Conservation (phyloP, 2,329 filamentous ascomycete species). For the Colletotrichum australisinense region DNA sequence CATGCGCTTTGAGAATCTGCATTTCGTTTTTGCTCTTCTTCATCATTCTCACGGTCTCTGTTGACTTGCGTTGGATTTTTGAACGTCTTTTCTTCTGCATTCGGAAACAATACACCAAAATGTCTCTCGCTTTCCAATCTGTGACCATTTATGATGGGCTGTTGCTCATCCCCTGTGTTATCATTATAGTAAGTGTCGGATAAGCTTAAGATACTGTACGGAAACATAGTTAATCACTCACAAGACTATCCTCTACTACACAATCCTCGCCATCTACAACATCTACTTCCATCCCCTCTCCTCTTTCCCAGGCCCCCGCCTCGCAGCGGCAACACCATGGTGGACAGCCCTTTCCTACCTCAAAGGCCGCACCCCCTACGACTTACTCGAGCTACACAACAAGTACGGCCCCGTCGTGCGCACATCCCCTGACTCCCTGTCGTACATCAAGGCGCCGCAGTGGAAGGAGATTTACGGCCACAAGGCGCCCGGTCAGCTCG, state of each 20-base stretch:
- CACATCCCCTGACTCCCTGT: constrained; percentile 57
- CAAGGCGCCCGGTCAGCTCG: background rate
- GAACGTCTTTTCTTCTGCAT: background rate
- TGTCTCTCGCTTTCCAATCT: background rate
- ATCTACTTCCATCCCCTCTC: constrained; percentile 47
- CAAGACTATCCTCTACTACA: background rate
- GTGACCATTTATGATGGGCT: background rate
- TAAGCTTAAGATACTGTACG: accelerated
- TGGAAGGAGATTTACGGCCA: constrained; percentile 55
- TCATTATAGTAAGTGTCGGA: background rate
- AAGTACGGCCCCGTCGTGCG: constrained; percentile 58
- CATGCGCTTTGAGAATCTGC: background rate
- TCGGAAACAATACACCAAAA: too few relatives aligned
- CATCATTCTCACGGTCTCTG: background rate
- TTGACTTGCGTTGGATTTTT: background rate
- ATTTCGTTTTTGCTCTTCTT: background rate
- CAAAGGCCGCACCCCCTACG: constrained; percentile 37
- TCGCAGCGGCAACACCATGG: constrained; percentile 12
- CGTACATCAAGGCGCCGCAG: constrained; percentile 48
- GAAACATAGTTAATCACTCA: background rate
- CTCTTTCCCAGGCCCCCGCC: constrained; percentile 42
- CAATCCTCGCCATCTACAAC: constrained; percentile 39
- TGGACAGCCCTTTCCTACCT: constrained; percentile 14
- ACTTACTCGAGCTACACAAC: constrained; percentile 47
- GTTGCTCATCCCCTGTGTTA: background rate